Evolutionary conservation across 2,329 filamentous ascomycete species (phyloP).

Genomic region (Diaporthe nobilis): DNA sequence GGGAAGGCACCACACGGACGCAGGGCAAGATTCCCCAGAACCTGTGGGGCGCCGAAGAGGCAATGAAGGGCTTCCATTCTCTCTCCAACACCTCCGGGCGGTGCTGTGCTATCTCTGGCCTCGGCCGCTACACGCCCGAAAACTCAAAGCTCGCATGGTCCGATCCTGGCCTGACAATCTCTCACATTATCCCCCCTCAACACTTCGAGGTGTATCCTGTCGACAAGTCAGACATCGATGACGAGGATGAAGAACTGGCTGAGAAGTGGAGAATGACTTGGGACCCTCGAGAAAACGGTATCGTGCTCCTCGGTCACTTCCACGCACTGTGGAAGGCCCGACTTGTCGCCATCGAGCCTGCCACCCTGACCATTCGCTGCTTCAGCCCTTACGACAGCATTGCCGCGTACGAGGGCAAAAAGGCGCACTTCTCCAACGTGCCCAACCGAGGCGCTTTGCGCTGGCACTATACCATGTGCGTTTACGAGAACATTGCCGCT

Average conservation of each 20-base stretch:
- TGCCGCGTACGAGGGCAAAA: constrained; percentile 27
- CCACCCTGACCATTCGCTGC: neutral
- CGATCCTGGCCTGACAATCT: neutral
- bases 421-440: constrained; percentile 42
- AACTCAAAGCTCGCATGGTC: neutral
- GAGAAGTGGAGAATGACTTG: constrained; percentile 22
- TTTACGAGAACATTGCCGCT: constrained; percentile 3
- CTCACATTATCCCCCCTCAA: neutral
- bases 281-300: neutral
- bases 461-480: neutral
- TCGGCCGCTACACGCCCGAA: neutral
- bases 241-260: neutral
- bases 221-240: neutral
- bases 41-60: neutral
- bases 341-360: constrained; percentile 21
- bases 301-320: neutral
- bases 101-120: constrained; percentile 17
- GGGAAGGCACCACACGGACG: constrained; percentile 70
- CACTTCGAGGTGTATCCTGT: neutral
- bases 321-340: constrained; percentile 19
- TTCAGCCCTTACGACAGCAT: constrained; percentile 44
- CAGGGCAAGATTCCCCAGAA: constrained; percentile 76
- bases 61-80: constrained; percentile 7
- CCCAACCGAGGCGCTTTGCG: constrained; percentile 28
- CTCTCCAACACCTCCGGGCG: neutral